phyloP scores from a whole-genome alignment of 257 asterid species.

The Fraxinus excelsior region DNA sequence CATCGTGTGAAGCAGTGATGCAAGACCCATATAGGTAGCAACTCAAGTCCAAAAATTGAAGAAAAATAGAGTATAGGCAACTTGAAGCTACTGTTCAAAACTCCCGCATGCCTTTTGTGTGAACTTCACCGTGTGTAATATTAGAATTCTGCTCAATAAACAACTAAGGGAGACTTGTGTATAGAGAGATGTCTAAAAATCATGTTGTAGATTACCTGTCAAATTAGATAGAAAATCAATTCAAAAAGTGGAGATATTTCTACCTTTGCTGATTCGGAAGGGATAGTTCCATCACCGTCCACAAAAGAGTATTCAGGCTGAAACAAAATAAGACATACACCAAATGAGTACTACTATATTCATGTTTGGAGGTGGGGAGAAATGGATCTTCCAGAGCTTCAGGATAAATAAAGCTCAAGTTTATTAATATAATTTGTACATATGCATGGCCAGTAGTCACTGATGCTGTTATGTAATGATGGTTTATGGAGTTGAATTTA shows the following conservation, averaged over 20 bases:
- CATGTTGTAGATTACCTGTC: not conserved
- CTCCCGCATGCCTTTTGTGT: not conserved
- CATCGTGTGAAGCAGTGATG: not conserved
- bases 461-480: not conserved
- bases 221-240: slow-evolving; percentile 1
- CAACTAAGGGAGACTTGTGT: not conserved
- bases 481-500: not conserved
- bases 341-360: not conserved
- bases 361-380: not conserved
- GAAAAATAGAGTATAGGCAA: not conserved
- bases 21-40: too few relatives aligned
- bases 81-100: not conserved
- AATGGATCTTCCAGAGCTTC: too few relatives aligned
- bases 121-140: not conserved
- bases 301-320: slow-evolving; percentile 78
- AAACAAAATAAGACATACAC: slow-evolving; percentile 21
- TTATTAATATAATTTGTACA: not conserved
- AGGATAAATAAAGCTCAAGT: too few relatives aligned
- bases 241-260: not conserved
- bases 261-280: slow-evolving; percentile 89
- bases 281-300: slow-evolving; percentile 96
- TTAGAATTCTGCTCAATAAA: not conserved
- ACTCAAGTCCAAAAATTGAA: not conserved
- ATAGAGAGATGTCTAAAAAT: not conserved
- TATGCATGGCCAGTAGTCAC: not conserved